Evolutionary conservation across 2,329 filamentous ascomycete genomes (phyloP), one percentile per base, ranked within the genome.

Genomic region (Alternaria ethzedia): DNA sequence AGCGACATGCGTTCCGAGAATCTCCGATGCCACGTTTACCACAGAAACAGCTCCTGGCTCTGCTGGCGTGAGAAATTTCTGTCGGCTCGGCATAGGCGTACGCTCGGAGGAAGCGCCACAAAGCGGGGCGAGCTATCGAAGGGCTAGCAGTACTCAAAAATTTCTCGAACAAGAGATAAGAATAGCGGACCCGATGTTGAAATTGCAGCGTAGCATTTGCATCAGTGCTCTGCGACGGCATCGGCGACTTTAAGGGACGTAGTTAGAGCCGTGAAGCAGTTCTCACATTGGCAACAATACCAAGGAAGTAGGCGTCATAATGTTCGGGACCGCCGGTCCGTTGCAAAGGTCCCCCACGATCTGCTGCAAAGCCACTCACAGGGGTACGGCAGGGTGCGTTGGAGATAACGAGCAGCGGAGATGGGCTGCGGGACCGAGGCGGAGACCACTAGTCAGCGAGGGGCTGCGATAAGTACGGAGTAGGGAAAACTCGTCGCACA

Each of bases 51-150:
- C 52, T 41, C 36, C 36, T 41, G 36, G 36, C 36, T 45, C 67
- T 65, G 68, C 61, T 65, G 70, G 67, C 69, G 64, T 57, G 63
- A 67, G 64, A 68, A 70, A 66, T 68, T 69, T 68, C 59, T 65
- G 63, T 67, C 65, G 65, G 70, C 63, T 70, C 67, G 69, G 69
- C 61, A 66, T 65, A 61, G 71, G 66, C 56, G 64, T 68, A 67
- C 64, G 57, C 65, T 73, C 70, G 70, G 70, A 71, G 65, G 61
- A 72, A 70, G 67, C 59, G 64, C 36, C 63, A 45, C 59, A 63
- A 61, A 72, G 71, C 69, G 71, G 71, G 71, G 70, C 71, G 64
- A 64, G 69, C 71, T 74, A 72, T 69, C 63, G 69, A 70, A 36
- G 58, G 58, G 64, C 64, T 72, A 71, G 63, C 47, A 61, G 59